Base-by-base conservation (phyloP, 306 rosid species). In the Lathyrus tuberosus region DNA sequence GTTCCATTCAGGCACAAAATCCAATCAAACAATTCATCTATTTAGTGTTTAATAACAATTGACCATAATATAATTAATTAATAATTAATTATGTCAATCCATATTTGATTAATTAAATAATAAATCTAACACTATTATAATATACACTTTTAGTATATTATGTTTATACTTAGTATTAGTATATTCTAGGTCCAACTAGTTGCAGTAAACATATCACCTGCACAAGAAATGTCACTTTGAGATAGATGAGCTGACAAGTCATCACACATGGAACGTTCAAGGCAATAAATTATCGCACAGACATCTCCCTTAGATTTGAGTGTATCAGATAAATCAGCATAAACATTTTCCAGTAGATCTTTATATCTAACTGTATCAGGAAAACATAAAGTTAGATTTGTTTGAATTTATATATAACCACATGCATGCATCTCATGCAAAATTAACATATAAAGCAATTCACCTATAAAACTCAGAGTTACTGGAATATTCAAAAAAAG, bases 321-420 rank as follows among this genome's bases (percentile, higher is more conserved):
- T 78, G 81, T 82, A 78, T 77, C 74, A 70, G 81, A 84, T 80
- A 93, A 78, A 78, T 93, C 97, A 68, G 82, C 71, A 73, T 81
- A 89, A 44, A 76, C 79, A 73, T 93, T 83, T 61, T 78, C 85
- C 78, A 90, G 41, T 30, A 93, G 94, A 81, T 93, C 97, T 87
- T 93, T 93, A 87, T 90, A 93, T 65, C 97, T 90, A 81, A 93
- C 98, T 93, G 92, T 80, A 79, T 37, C 46, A 82, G 60, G 11
- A 44, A 70, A 64, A 67, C 22, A 20, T 73, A 65, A 59, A 59
- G 30, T 73, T 40, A 79, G 65, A 60, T 31, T 51, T 37, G 22
- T 54, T 65, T 40, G 46, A 72, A 73, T 49, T 26, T 48, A 30
- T 63, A 46, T 15, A 15, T 38, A 75, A 47, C 60, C 22, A 12